Percentiles rank a stretch among this genome's conserved stretches.
These are phyloP conservation scores for Aspergillus sp. DNA, from an alignment of 2,329 filamentous ascomycete genomes.

Conservation along the genomic window DNA sequence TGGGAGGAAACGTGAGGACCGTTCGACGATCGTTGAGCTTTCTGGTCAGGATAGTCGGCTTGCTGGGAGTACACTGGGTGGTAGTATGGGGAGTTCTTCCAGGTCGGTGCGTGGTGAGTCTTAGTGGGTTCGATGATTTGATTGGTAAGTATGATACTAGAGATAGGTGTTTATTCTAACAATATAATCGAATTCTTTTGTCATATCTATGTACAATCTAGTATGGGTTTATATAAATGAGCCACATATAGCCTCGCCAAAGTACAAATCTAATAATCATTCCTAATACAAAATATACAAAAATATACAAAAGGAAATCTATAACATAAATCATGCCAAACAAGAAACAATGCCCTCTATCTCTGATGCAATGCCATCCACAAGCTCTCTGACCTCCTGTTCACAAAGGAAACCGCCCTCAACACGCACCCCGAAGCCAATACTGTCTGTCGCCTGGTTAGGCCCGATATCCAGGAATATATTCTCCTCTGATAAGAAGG, in stretches of 20 bases:
- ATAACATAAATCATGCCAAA: background rate
- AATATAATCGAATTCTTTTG: too few species aligned
- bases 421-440: conserved; percentile 30
- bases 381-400: conserved; percentile 17
- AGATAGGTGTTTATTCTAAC: too few species aligned
- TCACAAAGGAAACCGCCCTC: conserved; percentile 24
- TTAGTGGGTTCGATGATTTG: too few species aligned
- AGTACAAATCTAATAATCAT: background rate
- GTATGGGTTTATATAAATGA: too few species aligned
- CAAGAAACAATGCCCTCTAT: conserved; percentile 18
- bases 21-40: too few species aligned
- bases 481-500: conserved; percentile 23
- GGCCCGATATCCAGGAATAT: conserved; percentile 29
- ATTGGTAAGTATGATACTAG: too few species aligned
- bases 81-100: too few species aligned
- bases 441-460: conserved; percentile 22
- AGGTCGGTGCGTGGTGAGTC: too few species aligned
- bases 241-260: background rate
- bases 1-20: too few species aligned
- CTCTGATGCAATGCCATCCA: conserved; percentile 20
- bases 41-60: too few species aligned
- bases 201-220: too few species aligned
- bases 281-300: background rate
- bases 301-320: background rate
- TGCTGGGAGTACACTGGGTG: too few species aligned